Base-by-base conservation (phyloP, 2,329 filamentous ascomycete genomes). In the Neurospora sp. region DNA sequence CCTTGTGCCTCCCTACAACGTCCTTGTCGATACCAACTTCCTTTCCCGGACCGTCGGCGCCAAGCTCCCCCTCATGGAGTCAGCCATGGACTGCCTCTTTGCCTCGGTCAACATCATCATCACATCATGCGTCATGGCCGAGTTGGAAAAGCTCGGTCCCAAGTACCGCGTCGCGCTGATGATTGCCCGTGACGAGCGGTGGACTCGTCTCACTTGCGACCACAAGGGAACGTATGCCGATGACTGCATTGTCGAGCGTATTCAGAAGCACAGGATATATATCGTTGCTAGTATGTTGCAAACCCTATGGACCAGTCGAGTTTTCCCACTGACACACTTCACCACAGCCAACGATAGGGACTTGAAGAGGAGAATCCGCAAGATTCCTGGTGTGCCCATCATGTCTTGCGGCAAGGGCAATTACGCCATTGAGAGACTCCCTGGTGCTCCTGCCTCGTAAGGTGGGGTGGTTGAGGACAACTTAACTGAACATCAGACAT, bases 361-460 rank as follows among this genome's bases (percentile, higher is more conserved):
- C 75, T 81, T 96, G 71, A 96, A 96, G 83, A 85, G 93, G 77
- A 84, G 94, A 70, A 86, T 97, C 76, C 86, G 94, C 73, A 97
- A 97, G 82, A 89, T 96, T 38, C 80, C 81, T 3, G 74, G 86
- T 80, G 89, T 91, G 70, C 90, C 90, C 36, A 88, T 92, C 75
- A 86, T 97, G 84, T 93, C 90, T 77, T 93, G 96, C 38, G 92
- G 91, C 6, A 87, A 92, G 77, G 93, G 92, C 66, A 97, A 97
- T 81, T 98, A 97, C 81, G 90, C 95, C 67, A 96, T 99, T 77
- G 96, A 98, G 84, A 88, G 94, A 76, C 81, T 97, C 73, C 94
- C 94, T 5, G 92, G 93, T 80, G 93, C 92, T 43, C 92, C 92
- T 40, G 90, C 93, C 74, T 88, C 84, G 70, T 86, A 77, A 77